phyloP scores from a whole-genome alignment of 2,329 filamentous ascomycete species.

The Coniochaeta ligniaria region DNA sequence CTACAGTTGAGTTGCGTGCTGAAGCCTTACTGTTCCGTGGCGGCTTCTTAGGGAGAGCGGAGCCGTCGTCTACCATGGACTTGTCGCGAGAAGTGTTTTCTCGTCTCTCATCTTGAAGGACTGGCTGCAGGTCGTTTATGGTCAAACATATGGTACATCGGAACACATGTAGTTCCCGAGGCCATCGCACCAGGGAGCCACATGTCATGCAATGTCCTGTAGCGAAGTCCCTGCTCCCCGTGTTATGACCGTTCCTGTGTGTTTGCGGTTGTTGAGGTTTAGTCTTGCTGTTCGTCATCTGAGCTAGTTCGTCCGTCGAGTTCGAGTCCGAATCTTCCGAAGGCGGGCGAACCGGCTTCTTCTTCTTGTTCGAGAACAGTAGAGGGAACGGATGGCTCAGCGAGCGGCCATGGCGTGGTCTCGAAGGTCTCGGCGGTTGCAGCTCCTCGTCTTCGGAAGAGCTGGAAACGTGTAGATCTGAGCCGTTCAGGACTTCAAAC shows the following conservation, averaged over 20 bases:
- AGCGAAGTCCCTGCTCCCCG: slow-evolving; percentile 48
- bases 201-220: slow-evolving; percentile 82
- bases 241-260: slow-evolving; percentile 20
- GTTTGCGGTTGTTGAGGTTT: slow-evolving; percentile 19
- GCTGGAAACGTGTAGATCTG: slow-evolving; percentile 18
- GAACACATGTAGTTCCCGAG: slow-evolving; percentile 64
- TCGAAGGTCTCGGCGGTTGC: slow-evolving; percentile 11
- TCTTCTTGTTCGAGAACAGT: slow-evolving; percentile 56
- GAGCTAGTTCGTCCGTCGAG: slow-evolving; percentile 38
- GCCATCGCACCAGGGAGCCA: slow-evolving; percentile 73
- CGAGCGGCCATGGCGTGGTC: slow-evolving; percentile 50
- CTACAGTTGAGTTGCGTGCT: background rate
- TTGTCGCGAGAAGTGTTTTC: background rate
- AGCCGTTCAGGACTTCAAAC: slow-evolving; percentile 2
- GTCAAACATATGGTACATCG: slow-evolving; percentile 79
- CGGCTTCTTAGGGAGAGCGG: background rate
- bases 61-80: background rate
- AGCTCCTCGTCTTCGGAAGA: slow-evolving; percentile 36
- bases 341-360: slow-evolving; percentile 33
- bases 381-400: slow-evolving; percentile 76
- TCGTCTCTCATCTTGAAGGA: slow-evolving; percentile 14
- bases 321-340: slow-evolving; percentile 25
- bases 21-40: background rate
- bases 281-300: slow-evolving; percentile 15
- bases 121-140: slow-evolving; percentile 67